Conservation (phyloP, 2,329 filamentous ascomycete genomes). For the Colletotrichum sp. region DNA sequence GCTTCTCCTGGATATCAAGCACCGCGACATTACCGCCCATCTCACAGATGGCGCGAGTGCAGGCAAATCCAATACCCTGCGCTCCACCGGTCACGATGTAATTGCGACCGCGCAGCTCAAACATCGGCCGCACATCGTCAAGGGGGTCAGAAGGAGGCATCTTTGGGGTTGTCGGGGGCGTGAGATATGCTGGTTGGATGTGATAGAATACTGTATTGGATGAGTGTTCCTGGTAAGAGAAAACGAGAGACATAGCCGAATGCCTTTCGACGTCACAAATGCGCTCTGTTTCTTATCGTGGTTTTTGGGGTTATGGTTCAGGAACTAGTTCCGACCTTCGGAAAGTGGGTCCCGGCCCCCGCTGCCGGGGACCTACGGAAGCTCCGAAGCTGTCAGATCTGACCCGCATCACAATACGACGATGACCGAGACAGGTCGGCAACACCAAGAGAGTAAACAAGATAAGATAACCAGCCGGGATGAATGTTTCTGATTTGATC, state of each 20-base stretch:
- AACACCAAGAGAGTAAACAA: background rate
- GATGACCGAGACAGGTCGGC: background rate
- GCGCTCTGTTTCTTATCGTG: background rate
- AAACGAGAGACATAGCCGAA: background rate
- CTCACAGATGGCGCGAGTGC: slow-evolving; percentile 40
- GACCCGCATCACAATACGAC: background rate
- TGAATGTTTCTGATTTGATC: background rate
- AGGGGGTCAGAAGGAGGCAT: slow-evolving; percentile 13
- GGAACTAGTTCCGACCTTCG: background rate
- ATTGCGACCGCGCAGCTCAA: slow-evolving; percentile 37
- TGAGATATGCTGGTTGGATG: background rate
- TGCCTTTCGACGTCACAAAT: background rate
- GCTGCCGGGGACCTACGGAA: background rate
- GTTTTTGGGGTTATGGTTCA: background rate
- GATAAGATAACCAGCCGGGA: background rate
- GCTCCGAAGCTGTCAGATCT: background rate
- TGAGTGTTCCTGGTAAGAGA: background rate
- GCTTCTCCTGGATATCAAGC: slow-evolving; percentile 36
- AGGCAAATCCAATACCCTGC: slow-evolving; percentile 44
- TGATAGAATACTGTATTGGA: background rate
- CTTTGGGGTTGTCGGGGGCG: background rate
- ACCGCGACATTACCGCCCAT: slow-evolving; percentile 45
- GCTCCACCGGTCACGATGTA: slow-evolving; percentile 42
- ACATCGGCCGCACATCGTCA: slow-evolving; percentile 31
- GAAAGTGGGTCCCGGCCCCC: background rate